phyloP scores from a whole-genome alignment of 768 basidiomycete genomes.

The Rhizopogon roseolus region DNA sequence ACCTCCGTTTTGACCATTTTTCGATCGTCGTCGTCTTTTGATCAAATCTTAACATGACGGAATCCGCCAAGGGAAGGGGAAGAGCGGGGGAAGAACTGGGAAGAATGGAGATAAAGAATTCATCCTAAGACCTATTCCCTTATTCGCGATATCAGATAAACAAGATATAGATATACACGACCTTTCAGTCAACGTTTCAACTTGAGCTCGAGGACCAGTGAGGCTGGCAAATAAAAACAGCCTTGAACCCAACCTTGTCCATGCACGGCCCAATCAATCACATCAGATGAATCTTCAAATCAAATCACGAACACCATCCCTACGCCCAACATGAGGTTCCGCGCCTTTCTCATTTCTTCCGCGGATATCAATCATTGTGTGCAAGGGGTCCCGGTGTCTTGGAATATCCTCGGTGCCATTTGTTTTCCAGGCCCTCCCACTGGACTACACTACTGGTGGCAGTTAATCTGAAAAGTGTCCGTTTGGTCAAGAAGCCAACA shows the following conservation, averaged over 20 bases:
- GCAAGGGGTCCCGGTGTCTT: constrained; percentile 1
- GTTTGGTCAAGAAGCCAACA: neutral
- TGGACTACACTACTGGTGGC: neutral
- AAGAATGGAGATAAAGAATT: neutral
- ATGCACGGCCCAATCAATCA: neutral
- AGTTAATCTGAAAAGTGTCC: neutral
- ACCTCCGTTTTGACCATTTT: neutral
- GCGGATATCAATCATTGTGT: neutral
- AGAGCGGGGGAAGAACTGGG: neutral
- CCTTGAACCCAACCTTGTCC: neutral
- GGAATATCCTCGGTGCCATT: neutral
- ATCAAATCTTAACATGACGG: neutral
- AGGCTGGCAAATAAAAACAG: neutral
- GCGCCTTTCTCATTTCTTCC: constrained; percentile 1
- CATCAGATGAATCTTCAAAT: constrained; percentile 1
- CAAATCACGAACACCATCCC: constrained; percentile 1
- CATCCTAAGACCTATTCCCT: neutral
- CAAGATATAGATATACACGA: neutral
- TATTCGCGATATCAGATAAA: neutral
- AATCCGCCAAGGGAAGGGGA: neutral
- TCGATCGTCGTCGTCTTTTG: neutral
- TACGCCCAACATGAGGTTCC: constrained; percentile 2
- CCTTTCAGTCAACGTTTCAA: neutral
- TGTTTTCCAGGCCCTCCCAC: neutral
- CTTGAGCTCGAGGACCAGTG: neutral